phyloP scores from a whole-genome alignment of 305 asterid species.

The Andrographis paniculata region DNA sequence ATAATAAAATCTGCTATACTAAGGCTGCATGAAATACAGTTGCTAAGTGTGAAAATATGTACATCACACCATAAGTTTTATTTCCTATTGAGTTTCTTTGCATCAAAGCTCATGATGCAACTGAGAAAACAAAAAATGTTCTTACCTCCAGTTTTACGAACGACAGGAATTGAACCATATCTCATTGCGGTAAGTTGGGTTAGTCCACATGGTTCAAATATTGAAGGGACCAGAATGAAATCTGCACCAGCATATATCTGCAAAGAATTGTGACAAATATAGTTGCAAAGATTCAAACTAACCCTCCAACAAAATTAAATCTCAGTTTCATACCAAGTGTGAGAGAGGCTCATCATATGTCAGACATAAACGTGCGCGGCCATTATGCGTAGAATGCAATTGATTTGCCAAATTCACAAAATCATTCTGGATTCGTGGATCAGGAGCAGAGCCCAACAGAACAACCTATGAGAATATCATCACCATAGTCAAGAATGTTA shows the following conservation, averaged over 20 bases:
- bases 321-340: slow-evolving; percentile 65
- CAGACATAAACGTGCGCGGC: slow-evolving; percentile 81
- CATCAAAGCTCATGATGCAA: background rate
- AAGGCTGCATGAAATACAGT: background rate
- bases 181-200: slow-evolving; percentile 99
- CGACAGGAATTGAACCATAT: slow-evolving; percentile 91
- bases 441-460: slow-evolving; percentile 97
- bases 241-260: slow-evolving; percentile 99
- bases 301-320: slow-evolving; percentile 15
- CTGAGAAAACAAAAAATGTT: slow-evolving; percentile 3
- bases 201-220: slow-evolving; percentile 98
- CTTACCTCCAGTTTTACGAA: slow-evolving; percentile 98
- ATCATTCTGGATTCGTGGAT: slow-evolving; percentile 85
- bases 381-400: slow-evolving; percentile 64
- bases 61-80: background rate
- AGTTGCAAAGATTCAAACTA: slow-evolving; percentile 12
- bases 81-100: background rate
- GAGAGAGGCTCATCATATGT: slow-evolving; percentile 98
- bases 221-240: slow-evolving; percentile 91
- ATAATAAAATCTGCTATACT: no score
- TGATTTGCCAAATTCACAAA: slow-evolving; percentile 86
- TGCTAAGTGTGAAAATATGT: background rate
- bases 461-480: slow-evolving; percentile 54
- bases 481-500: slow-evolving; percentile 17
- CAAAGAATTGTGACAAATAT: slow-evolving; percentile 19